phyloP scores from a whole-genome alignment of 140 eudicot genomes.

The Artemisia princeps region DNA sequence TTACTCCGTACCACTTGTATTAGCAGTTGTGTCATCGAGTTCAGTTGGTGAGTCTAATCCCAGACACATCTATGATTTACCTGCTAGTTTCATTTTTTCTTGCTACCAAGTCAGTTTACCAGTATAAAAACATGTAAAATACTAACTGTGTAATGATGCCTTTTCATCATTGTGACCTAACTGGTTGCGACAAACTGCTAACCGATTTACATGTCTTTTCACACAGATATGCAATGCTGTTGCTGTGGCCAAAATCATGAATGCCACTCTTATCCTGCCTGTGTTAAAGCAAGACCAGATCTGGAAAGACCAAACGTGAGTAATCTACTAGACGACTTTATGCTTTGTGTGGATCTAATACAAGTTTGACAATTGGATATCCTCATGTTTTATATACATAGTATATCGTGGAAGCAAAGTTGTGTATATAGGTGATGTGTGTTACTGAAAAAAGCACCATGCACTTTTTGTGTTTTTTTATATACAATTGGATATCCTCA shows the following conservation, averaged over 20 bases:
- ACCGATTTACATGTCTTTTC: conserved; percentile 10
- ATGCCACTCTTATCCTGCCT: conserved; percentile 86
- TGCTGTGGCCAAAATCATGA: conserved; percentile 91
- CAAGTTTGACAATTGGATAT: not conserved
- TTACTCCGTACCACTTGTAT: not conserved
- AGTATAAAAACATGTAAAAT: not conserved
- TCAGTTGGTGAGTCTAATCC: not conserved
- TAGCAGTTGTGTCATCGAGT: not conserved
- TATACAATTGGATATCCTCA: too few relatives aligned
- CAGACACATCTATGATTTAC: not conserved
- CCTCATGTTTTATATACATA: not conserved
- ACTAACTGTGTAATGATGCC: not conserved
- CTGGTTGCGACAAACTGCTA: not conserved
- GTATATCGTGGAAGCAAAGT: conserved; percentile 1
- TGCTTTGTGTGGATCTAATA: conserved; percentile 11
- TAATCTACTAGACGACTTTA: conserved; percentile 20
- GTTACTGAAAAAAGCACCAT: not conserved
- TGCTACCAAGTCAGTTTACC: not conserved
- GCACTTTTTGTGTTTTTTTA: too few relatives aligned
- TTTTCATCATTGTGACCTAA: not conserved
- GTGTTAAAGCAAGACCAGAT: conserved; percentile 95
- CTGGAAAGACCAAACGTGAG: conserved; percentile 99
- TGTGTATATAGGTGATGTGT: not conserved
- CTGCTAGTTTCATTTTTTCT: not conserved
- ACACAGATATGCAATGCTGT: conserved; percentile 94